Percentiles rank a stretch among this genome's conserved stretches.
phyloP scores from a whole-genome alignment of 768 basidiomycete genomes.

The Mycena galopus region DNA sequence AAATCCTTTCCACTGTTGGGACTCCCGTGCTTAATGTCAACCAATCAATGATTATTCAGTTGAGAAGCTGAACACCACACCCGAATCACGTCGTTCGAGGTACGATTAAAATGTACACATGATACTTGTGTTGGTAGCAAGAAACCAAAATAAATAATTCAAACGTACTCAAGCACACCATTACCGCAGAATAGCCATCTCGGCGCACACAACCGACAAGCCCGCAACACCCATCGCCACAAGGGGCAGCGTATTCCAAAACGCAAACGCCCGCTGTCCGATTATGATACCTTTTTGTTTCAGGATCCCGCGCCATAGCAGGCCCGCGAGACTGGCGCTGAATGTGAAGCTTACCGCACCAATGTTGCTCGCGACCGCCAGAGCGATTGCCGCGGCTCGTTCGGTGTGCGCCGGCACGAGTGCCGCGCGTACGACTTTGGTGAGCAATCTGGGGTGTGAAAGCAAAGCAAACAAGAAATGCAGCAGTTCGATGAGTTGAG shows the following conservation, averaged over 20 bases:
- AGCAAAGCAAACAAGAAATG: too few species aligned
- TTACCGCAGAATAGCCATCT: conserved; percentile 69
- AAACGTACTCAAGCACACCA: neutral
- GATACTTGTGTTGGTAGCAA: too few species aligned
- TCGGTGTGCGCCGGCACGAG: conserved; percentile 49
- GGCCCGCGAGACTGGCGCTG: conserved; percentile 87
- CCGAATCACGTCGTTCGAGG: too few species aligned
- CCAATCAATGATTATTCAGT: too few species aligned
- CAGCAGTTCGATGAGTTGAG: neutral
- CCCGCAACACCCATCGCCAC: conserved; percentile 75
- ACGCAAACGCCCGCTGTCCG: conserved; percentile 72
- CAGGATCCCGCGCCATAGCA: conserved; percentile 86
- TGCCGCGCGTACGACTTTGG: conserved; percentile 77
- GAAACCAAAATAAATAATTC: too few species aligned
- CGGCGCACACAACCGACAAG: conserved; percentile 78
- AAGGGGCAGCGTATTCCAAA: conserved; percentile 78
- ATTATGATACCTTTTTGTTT: conserved; percentile 78
- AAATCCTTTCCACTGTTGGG: too few species aligned
- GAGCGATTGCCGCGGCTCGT: conserved; percentile 75
- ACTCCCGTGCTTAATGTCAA: too few species aligned
- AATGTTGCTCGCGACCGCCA: conserved; percentile 90
- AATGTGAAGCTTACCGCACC: conserved; percentile 94
- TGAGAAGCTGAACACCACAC: too few species aligned
- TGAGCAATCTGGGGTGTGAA: conserved; percentile 64
- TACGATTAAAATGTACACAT: too few species aligned